These are phyloP conservation scores for Aegilops tauschii DNA, from an alignment of 176 grass and related monocot species.

Conservation along the genomic window DNA sequence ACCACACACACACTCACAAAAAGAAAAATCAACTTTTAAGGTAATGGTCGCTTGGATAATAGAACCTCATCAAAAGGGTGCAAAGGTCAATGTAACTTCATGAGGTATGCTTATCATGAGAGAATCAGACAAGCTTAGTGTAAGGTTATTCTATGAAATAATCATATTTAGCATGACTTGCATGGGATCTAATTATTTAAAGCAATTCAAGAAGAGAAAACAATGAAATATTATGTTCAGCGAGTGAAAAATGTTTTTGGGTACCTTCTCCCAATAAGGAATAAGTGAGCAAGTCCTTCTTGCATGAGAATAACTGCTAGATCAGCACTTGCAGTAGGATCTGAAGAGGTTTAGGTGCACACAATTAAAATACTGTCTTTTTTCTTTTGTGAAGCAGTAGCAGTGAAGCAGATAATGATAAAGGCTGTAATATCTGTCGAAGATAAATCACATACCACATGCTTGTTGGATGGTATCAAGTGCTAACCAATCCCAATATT, in stretches of 20 bases:
- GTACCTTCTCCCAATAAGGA: constrained; percentile 88
- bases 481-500: constrained; percentile 88
- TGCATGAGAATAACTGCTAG: constrained; percentile 97
- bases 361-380: neutral
- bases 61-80: neutral
- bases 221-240: constrained; percentile 7
- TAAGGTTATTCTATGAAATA: neutral
- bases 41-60: too few species aligned
- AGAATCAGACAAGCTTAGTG: neutral
- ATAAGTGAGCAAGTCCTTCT: constrained; percentile 92
- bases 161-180: neutral
- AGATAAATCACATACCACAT: constrained; percentile 68
- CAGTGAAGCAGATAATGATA: constrained; percentile 1
- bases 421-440: neutral
- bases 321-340: constrained; percentile 97
- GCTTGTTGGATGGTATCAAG: constrained; percentile 84
- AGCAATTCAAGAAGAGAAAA: neutral
- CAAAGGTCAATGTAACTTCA: neutral
- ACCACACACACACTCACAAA: too few species aligned
- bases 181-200: constrained; percentile 8
- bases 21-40: too few species aligned
- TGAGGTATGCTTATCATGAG: neutral
- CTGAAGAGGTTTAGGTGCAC: constrained; percentile 44
- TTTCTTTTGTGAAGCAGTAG: constrained; percentile 3
- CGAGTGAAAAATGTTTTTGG: constrained; percentile 1